Conservation (phyloP, 768 basidiomycete genomes). For the Phaeolepiota aurea region DNA sequence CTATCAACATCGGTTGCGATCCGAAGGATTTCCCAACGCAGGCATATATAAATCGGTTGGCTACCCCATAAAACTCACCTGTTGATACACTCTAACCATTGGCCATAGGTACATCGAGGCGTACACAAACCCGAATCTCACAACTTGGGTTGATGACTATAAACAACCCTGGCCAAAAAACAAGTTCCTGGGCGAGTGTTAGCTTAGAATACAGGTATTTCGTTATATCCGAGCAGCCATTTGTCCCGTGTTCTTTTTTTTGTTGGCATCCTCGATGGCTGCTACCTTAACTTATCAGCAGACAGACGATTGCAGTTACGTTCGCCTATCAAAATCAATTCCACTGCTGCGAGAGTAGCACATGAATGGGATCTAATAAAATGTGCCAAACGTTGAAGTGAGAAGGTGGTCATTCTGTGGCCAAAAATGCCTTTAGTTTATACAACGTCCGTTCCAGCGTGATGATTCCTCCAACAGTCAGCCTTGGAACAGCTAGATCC, state of each 20-base stretch:
- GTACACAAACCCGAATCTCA: slow-evolving; percentile 78
- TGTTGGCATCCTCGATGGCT: not conserved
- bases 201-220: too few species aligned
- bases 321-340: too few species aligned
- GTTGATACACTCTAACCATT: too few species aligned
- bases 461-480: slow-evolving; percentile 75
- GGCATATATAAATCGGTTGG: slow-evolving; percentile 69
- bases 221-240: not conserved
- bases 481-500: slow-evolving; percentile 57
- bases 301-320: not conserved
- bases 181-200: slow-evolving; percentile 52
- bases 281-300: not conserved
- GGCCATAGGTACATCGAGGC: slow-evolving; percentile 49
- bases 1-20: slow-evolving; percentile 79
- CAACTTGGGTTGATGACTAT: slow-evolving; percentile 63
- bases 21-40: slow-evolving; percentile 73
- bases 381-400: too few species aligned
- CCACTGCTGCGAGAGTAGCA: too few species aligned
- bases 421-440: slow-evolving; percentile 46
- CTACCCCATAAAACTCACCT: too few species aligned
- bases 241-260: not conserved
- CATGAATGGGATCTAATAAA: too few species aligned
- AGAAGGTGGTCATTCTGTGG: too few species aligned
- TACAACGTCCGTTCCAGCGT: slow-evolving; percentile 66
- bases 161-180: slow-evolving; percentile 66